Conservation (phyloP, 176 grass and related monocot species). For the Luzula sylvatica region DNA sequence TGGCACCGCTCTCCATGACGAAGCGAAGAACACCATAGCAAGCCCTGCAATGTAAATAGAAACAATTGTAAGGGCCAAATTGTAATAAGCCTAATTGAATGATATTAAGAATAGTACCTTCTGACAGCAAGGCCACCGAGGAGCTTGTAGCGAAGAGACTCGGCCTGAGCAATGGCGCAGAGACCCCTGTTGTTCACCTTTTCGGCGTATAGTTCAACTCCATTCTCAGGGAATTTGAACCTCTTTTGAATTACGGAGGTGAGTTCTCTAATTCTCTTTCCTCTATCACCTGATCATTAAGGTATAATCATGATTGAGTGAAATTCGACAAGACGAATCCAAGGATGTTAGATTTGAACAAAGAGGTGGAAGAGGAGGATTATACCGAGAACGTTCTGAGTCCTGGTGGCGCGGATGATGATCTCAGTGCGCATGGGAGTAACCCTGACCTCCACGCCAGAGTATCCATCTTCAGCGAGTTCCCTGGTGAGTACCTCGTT, state of each 20-base stretch:
- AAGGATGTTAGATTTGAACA: too few species aligned
- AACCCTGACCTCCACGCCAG: conserved; percentile 62
- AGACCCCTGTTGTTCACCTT: conserved; percentile 76
- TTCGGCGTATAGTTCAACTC: conserved; percentile 68
- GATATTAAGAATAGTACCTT: conserved; percentile 30
- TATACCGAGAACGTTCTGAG: conserved; percentile 72
- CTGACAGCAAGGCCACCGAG: conserved; percentile 75
- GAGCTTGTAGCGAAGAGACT: conserved; percentile 73
- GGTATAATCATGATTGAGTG: not conserved
- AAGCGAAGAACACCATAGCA: conserved; percentile 95
- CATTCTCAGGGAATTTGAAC: conserved; percentile 73
- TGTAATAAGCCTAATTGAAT: too few species aligned
- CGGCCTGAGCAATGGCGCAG: conserved; percentile 69
- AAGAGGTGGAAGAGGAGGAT: not conserved
- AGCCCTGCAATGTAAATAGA: conserved; percentile 32
- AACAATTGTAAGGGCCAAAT: too few species aligned
- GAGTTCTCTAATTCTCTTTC: conserved; percentile 65
- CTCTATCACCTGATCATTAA: conserved; percentile 27
- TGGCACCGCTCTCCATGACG: conserved; percentile 92
- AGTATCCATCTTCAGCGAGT: conserved; percentile 72
- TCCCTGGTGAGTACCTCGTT: conserved; percentile 78
- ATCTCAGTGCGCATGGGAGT: conserved; percentile 83
- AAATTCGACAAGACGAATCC: not conserved
- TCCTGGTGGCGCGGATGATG: conserved; percentile 65
- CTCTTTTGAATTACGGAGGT: conserved; percentile 78